These are phyloP conservation scores for Cytospora mali DNA, from an alignment of 2,329 filamentous ascomycete species.

Conservation along the genomic window DNA sequence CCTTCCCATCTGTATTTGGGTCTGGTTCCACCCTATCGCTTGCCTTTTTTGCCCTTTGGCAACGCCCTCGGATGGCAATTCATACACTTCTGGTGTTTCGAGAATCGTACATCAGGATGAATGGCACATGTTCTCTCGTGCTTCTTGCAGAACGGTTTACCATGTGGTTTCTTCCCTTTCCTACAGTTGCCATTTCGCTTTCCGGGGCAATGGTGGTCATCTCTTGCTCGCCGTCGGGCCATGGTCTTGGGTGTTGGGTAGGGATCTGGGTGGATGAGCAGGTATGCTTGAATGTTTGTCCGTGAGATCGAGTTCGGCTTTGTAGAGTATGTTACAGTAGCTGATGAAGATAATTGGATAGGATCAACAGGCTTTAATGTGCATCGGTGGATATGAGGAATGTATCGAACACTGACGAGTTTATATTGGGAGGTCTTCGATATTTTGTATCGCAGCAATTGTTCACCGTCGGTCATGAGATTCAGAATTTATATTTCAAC, in stretches of 20 bases:
- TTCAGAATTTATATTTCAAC: no score
- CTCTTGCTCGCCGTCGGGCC: background rate
- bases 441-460: no score
- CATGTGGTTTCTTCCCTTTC: background rate
- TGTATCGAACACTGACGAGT: no score
- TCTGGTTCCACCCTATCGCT: background rate
- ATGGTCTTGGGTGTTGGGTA: background rate
- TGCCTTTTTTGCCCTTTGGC: background rate
- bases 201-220: background rate
- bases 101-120: background rate
- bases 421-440: no score
- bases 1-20: no score
- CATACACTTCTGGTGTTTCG: background rate
- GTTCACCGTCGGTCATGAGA: no score
- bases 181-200: background rate
- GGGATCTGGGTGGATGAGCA: slow-evolving; percentile 6
- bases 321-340: no score
- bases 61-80: background rate
- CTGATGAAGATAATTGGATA: no score
- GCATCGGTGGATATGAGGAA: no score
- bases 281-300: no score
- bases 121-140: background rate
- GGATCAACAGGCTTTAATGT: no score
- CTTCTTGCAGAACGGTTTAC: background rate
- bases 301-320: no score